Percentiles rank a stretch among this genome's conserved stretches.
These are phyloP conservation scores for Begonia fuchsioides DNA, from an alignment of 306 rosid species.

Conservation along the genomic window DNA sequence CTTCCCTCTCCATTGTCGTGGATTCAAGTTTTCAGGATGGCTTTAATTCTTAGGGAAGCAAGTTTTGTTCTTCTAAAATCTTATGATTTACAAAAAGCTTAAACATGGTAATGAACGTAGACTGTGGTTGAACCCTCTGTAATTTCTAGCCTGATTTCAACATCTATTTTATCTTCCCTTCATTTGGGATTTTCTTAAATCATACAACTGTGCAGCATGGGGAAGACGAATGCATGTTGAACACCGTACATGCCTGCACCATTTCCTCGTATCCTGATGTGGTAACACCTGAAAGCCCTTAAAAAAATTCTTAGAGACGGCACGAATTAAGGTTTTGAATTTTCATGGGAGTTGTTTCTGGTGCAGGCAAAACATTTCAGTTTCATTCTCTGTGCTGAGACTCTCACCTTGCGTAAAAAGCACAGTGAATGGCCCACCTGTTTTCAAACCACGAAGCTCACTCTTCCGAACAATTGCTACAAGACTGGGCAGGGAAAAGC, in stretches of 20 bases:
- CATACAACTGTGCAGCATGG: constrained; percentile 59
- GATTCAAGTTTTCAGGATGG: not conserved
- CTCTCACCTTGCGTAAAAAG: constrained; percentile 22
- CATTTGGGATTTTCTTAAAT: not conserved
- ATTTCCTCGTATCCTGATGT: constrained; percentile 48
- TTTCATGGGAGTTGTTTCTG: too few species aligned
- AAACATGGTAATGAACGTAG: too few species aligned
- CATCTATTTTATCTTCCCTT: too few species aligned
- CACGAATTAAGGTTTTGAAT: too few species aligned
- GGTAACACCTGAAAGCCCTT: constrained; percentile 18
- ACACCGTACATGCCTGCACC: constrained; percentile 71
- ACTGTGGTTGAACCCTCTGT: too few species aligned
- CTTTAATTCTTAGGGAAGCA: too few species aligned
- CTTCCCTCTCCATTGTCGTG: not conserved
- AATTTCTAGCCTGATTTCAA: too few species aligned
- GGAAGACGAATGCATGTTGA: constrained; percentile 66
- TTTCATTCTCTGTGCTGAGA: constrained; percentile 57
- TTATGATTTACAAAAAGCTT: too few species aligned
- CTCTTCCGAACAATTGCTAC: constrained; percentile 50
- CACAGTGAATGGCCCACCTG: constrained; percentile 47
- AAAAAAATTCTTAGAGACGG: too few species aligned
- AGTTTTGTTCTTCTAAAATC: too few species aligned
- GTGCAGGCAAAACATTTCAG: constrained; percentile 43
- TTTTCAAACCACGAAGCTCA: constrained; percentile 43
- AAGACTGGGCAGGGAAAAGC: constrained; percentile 44